Conservation (phyloP, 73 alveolate species). For the Paramecium primaurelia region DNA sequence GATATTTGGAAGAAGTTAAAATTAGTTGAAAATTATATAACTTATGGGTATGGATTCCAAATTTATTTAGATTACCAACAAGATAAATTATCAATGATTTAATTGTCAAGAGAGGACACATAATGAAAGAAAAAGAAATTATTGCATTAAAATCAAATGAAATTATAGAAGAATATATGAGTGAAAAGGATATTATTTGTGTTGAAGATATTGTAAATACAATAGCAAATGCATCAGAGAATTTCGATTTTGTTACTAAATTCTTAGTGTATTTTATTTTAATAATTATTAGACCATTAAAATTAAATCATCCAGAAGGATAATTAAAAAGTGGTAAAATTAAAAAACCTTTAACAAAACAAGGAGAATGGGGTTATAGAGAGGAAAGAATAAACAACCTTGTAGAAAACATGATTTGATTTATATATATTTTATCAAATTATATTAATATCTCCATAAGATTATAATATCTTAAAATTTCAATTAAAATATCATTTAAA, state of each 20-base stretch:
- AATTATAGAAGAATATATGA: slow-evolving; percentile 53
- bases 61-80: slow-evolving; percentile 25
- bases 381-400: slow-evolving; percentile 88
- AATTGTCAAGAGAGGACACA: slow-evolving; percentile 58
- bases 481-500: background rate
- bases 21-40: slow-evolving; percentile 50
- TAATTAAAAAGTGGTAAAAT: slow-evolving; percentile 26
- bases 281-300: slow-evolving; percentile 32
- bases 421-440: background rate
- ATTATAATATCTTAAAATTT: background rate
- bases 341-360: slow-evolving; percentile 49
- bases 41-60: slow-evolving; percentile 45
- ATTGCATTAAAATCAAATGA: slow-evolving; percentile 51
- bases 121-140: slow-evolving; percentile 48
- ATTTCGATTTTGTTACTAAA: slow-evolving; percentile 45
- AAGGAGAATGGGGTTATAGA: slow-evolving; percentile 96
- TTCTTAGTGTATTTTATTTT: slow-evolving; percentile 47
- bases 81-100: slow-evolving; percentile 46
- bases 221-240: slow-evolving; percentile 38
- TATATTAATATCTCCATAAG: background rate
- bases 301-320: slow-evolving; percentile 42
- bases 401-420: slow-evolving; percentile 83
- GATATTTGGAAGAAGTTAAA: slow-evolving; percentile 47
- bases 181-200: slow-evolving; percentile 55
- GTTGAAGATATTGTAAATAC: slow-evolving; percentile 55